Base-by-base conservation (phyloP, 805 yeast species). In the Zygosaccharomyces bailii region DNA sequence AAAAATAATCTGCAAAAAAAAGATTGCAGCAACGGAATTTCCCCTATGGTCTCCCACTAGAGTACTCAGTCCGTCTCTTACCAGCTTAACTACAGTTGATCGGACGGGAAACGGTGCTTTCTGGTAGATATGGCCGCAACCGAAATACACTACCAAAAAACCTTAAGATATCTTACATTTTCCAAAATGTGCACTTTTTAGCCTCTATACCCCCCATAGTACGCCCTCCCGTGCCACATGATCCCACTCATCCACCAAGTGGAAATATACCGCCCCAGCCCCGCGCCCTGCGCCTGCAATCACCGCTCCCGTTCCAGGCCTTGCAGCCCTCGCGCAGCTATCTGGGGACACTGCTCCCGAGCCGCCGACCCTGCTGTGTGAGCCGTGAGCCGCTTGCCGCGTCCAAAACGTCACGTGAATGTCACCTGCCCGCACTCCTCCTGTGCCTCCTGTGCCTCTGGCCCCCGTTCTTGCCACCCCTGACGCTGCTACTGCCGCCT, bases 41-140 rank as follows among this genome's bases (percentile, higher is more conserved):
- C 76, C 70, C 78, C 70, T 69, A 71, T 72, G 76, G 78, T 73
- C 77, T 69, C 76, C 78, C 76, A 73, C 75, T 68, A 69, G 70
- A 71, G 69, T 73, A 72, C 78, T 73, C 75, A 69, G 75, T 71
- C 73, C 67, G 75, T 76, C 78, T 70, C 77, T 73, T 71, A 71
- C 74, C 71, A 68, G 78, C 72, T 72, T 72, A 71, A 73, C 76
- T 73, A 72, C 75, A 70, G 74, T 71, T 73, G 78, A 72, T 73
- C 78, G 77, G 77, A 73, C 78, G 78, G 78, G 77, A 73, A 74
- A 72, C 75, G 75, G 76, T 73, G 76, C 74, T 73, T 72, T 74
- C 77, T 69, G 71, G 75, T 72, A 69, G 77, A 71, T 74, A 71
- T 73, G 78, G 77, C 76, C 78, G 76, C 74, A 72, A 71, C 76